phyloP scores from a whole-genome alignment of 2,329 filamentous ascomycete genomes.

The Cladosporium cucumerinum region DNA sequence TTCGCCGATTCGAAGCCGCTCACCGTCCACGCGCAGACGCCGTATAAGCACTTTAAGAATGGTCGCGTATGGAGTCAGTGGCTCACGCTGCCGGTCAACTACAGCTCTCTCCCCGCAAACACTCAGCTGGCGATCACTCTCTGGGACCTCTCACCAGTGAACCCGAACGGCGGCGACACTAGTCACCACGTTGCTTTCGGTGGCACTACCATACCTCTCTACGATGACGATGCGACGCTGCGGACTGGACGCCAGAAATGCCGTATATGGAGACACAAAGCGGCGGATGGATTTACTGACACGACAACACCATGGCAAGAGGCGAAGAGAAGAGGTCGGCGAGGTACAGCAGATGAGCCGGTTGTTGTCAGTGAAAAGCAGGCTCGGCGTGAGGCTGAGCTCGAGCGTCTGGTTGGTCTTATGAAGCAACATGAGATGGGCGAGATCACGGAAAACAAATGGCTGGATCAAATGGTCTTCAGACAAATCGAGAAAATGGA shows the following conservation, averaged over 20 bases:
- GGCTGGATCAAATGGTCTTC: slow-evolving; percentile 94
- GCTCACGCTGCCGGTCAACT: slow-evolving; percentile 81
- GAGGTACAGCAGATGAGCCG: slow-evolving; percentile 56
- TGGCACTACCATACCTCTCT: slow-evolving; percentile 87
- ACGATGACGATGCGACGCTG: slow-evolving; percentile 85
- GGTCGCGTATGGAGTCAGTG: slow-evolving; percentile 86
- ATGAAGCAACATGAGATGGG: slow-evolving; percentile 99
- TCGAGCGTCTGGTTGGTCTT: slow-evolving; percentile 81
- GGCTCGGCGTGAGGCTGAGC: slow-evolving; percentile 57
- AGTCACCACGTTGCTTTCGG: slow-evolving; percentile 87
- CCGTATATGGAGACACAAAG: slow-evolving; percentile 73
- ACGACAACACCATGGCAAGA: slow-evolving; percentile 71
- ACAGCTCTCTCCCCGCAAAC: slow-evolving; percentile 76
- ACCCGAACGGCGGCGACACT: slow-evolving; percentile 64
- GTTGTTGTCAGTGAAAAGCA: slow-evolving; percentile 47
- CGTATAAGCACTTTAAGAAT: slow-evolving; percentile 84
- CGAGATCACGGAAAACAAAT: slow-evolving; percentile 87
- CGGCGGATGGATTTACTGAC: slow-evolving; percentile 79
- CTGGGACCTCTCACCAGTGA: slow-evolving; percentile 87
- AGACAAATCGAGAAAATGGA: slow-evolving; percentile 74
- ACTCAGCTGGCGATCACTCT: slow-evolving; percentile 87
- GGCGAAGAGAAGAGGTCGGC: slow-evolving; percentile 52
- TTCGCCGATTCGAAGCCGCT: slow-evolving; percentile 96
- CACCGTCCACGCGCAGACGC: slow-evolving; percentile 85
- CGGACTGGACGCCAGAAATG: slow-evolving; percentile 93